Conservation (phyloP, 441 rosid species). For the Aquilaria agallochum region DNA sequence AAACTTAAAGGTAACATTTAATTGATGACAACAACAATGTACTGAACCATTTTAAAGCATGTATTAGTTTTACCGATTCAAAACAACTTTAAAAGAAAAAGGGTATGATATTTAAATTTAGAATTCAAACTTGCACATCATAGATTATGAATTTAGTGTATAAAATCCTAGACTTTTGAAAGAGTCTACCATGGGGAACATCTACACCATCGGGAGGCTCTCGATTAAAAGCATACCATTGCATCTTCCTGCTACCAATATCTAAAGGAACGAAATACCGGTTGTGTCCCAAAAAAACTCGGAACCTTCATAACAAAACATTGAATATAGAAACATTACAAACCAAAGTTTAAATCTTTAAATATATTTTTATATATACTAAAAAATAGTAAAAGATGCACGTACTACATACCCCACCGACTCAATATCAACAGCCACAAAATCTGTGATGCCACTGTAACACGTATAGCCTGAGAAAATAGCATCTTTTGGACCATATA, state of each 20-base stretch:
- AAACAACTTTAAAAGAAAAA: no score
- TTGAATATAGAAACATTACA: conserved; percentile 1
- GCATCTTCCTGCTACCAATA: conserved; percentile 93
- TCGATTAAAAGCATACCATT: conserved; percentile 84
- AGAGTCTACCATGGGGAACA: conserved; percentile 39
- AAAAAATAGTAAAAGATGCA: conserved; percentile 3
- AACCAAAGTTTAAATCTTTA: neutral
- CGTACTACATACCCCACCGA: conserved; percentile 59
- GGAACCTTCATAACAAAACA: conserved; percentile 40
- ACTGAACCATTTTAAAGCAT: no score
- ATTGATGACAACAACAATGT: no score
- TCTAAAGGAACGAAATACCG: conserved; percentile 91
- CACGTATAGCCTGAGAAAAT: conserved; percentile 80
- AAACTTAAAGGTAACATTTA: neutral
- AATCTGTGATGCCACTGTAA: conserved; percentile 90
- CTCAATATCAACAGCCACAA: conserved; percentile 76
- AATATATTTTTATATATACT: neutral
- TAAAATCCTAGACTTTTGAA: no score
- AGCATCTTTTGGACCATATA: conserved; percentile 67
- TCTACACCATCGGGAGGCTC: conserved; percentile 74
- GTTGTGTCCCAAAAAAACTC: conserved; percentile 85
- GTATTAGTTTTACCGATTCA: no score
- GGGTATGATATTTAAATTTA: no score
- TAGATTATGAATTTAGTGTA: no score
- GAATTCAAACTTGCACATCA: no score